Conservation (phyloP, 257 asterid genomes). For the Sherardia arvensis region DNA sequence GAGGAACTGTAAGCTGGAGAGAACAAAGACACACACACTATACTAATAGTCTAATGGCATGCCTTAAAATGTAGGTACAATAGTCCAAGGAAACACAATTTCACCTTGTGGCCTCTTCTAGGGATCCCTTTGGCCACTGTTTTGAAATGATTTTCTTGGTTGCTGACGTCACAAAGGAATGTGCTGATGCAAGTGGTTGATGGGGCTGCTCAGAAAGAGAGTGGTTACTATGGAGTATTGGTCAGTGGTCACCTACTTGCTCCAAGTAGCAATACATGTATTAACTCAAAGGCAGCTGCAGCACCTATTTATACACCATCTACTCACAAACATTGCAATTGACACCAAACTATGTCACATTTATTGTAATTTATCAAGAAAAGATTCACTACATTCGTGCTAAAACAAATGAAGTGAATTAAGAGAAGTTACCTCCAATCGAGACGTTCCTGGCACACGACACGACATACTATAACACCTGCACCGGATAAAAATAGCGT, state of each 20-base stretch:
- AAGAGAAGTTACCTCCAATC: background rate
- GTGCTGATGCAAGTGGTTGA: constrained; percentile 17
- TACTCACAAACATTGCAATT: background rate
- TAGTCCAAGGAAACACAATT: background rate
- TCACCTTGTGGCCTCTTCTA: background rate
- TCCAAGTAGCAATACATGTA: background rate
- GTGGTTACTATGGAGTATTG: constrained; percentile 1
- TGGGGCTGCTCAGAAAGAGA: background rate
- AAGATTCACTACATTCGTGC: too few relatives aligned
- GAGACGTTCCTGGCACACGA: background rate
- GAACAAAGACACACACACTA: background rate
- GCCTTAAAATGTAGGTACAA: background rate
- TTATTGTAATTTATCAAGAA: too few relatives aligned
- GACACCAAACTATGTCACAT: background rate
- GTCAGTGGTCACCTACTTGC: constrained; percentile 2
- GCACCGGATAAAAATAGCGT: too few relatives aligned
- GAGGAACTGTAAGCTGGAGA: background rate
- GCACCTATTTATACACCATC: background rate
- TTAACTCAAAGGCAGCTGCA: background rate
- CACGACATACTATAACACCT: too few relatives aligned
- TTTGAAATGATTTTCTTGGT: background rate
- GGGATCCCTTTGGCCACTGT: background rate
- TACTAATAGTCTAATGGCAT: background rate
- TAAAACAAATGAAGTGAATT: too few relatives aligned
- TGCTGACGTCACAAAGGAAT: constrained; percentile 17